Percentiles rank a stretch among this genome's conserved stretches.
Conservation (phyloP, 257 asterid genomes). For the Solanum arcanum region DNA sequence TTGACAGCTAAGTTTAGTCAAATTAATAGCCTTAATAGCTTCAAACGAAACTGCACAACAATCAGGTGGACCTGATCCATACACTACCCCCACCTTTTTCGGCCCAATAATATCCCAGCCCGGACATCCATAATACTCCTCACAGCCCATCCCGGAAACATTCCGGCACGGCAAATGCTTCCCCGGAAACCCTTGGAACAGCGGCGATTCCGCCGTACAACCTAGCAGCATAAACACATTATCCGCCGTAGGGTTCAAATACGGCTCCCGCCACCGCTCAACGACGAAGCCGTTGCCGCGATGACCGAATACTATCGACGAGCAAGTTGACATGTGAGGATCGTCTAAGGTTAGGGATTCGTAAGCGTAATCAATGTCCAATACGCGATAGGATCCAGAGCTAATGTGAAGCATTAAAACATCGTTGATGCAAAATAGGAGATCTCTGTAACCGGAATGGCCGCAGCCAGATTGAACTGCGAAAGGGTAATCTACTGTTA, state of each 20-base stretch:
- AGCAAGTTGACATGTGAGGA: slow-evolving; percentile 87
- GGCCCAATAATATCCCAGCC: slow-evolving; percentile 62
- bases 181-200: slow-evolving; percentile 64
- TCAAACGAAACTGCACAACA: slow-evolving; percentile 67
- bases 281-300: slow-evolving; percentile 87
- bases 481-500: slow-evolving; percentile 72
- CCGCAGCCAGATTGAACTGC: slow-evolving; percentile 75
- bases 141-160: slow-evolving; percentile 88
- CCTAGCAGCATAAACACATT: slow-evolving; percentile 80
- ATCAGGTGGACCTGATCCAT: slow-evolving; percentile 70
- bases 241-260: slow-evolving; percentile 54
- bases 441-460: slow-evolving; percentile 72
- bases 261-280: slow-evolving; percentile 62
- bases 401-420: slow-evolving; percentile 75
- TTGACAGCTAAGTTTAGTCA: slow-evolving; percentile 68
- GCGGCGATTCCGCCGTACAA: slow-evolving; percentile 56
- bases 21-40: slow-evolving; percentile 48
- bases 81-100: slow-evolving; percentile 23
- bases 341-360: slow-evolving; percentile 64
- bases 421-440: slow-evolving; percentile 75
- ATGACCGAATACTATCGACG: slow-evolving; percentile 52
- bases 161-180: slow-evolving; percentile 62
- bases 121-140: slow-evolving; percentile 74
- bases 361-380: slow-evolving; percentile 78
- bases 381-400: slow-evolving; percentile 86